Base-by-base conservation (phyloP, 805 yeast species). In the Metschnikowia chrysomelidarum region DNA sequence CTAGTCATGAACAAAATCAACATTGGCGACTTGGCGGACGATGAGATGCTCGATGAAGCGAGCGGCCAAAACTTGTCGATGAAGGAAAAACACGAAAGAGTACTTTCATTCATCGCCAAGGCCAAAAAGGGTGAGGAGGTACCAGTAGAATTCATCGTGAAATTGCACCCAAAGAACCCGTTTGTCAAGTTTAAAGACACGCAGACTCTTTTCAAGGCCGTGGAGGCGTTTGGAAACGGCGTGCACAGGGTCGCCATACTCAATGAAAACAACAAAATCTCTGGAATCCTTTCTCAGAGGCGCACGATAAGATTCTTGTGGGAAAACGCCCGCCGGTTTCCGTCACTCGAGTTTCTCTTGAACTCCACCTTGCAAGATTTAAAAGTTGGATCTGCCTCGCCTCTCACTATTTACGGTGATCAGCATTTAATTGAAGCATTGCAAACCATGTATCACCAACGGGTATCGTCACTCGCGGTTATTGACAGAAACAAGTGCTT, bases 171-270 rank as follows among this genome's bases (percentile, higher is more conserved):
- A 20, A 89, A 89, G 56, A 91, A 87, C 53, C 95, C 95, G 3
- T 87, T 89, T 54, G 73, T 84, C 43, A 84, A 86, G 54, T 67
- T 93, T 39, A 75, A 78, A 27, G 88, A 86, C 50, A 47, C 62
- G 15, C 88, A 82, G 37, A 75, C 80, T 14, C 65, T 91, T 34
- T 71, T 81, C 26, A 73, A 77, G 4, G 96, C 87, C 2, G 84
- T 86, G 50, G 94, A 87, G 58, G 79, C 85, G 9, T 68, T 91
- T 43, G 98, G 97, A n/a, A 77, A 85, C 24, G 98, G 98, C 14
- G 96, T 89, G 3, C 98, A 93, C 63, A 73, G 98, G 55, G 78
- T 91, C 14, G 96, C 97, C 8, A 85, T 89, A 37, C 73, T 82
- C 15, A 69, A 78, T 53, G 57, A 57, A 15, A 38, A 40, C 2